phyloP scores from a whole-genome alignment of 2,329 filamentous ascomycete species.

The Cercospora sp. region DNA sequence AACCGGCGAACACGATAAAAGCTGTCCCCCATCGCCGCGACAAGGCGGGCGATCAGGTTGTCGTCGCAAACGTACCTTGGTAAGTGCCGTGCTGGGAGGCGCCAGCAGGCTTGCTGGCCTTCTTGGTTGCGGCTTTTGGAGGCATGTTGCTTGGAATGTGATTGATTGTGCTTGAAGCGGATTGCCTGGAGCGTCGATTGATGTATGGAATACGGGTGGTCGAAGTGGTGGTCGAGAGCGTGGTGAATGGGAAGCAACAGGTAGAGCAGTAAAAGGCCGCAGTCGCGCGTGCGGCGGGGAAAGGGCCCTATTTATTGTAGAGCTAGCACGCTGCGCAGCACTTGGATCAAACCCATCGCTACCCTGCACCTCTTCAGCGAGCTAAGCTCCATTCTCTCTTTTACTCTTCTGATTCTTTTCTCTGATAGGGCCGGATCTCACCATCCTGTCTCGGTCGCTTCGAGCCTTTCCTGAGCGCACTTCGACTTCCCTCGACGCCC shows the following conservation, averaged over 20 bases:
- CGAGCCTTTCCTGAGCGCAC: conserved; percentile 13
- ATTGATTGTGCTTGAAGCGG: conserved; percentile 21
- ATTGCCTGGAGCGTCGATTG: conserved; percentile 25
- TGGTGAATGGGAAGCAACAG: conserved; percentile 5
- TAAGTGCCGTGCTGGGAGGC: conserved; percentile 64
- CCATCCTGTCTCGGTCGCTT: conserved; percentile 7
- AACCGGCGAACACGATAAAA: conserved; percentile 40
- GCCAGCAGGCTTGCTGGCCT: conserved; percentile 44
- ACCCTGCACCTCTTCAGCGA: neutral
- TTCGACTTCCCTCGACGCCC: neutral
- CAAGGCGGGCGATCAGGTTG: conserved; percentile 19
- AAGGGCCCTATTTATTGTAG: conserved; percentile 3
- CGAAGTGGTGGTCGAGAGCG: neutral
- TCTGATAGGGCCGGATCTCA: conserved; percentile 2
- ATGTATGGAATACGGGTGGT: conserved; percentile 8
- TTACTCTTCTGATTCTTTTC: conserved; percentile 9
- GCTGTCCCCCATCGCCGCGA: conserved; percentile 22
- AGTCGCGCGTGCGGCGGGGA: conserved; percentile 1
- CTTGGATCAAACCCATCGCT: conserved; percentile 5
- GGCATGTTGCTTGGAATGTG: conserved; percentile 26
- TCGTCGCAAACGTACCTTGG: conserved; percentile 60
- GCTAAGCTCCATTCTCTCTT: conserved; percentile 7
- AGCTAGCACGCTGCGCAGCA: neutral
- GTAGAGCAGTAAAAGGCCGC: conserved; percentile 1
- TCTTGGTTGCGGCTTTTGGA: conserved; percentile 26